Evolutionary conservation across 1,139 yeast genomes (phyloP), one percentile per base, ranked within the genome.

Genomic region (Candida frijolesensis): DNA sequence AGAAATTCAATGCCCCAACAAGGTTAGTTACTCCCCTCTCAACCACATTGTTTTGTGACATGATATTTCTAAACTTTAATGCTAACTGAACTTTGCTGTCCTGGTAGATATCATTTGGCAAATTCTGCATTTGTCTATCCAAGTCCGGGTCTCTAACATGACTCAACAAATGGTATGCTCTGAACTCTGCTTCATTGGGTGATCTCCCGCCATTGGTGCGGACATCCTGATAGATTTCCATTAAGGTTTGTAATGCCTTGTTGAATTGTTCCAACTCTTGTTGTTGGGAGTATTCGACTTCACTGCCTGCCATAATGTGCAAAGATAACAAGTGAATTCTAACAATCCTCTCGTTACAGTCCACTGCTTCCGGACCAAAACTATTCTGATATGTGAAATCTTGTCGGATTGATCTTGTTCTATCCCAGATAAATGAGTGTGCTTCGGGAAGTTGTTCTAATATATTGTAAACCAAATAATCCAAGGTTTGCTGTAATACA

Each of bases 401-500:
- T 66, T 95, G 98, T 61, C 99, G 79, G 40, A 95, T 92, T 0
- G 98, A 90, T 58, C 99, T 80, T n/a, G 98, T 95, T 67, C 99
- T 80, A 66, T 95, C 99, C 98, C 99, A 94, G n/a, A 95, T 70
- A 60, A 95, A 94, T 0, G 96, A 83, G 61, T 95, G 98, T 1
- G 94, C 79, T 11, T 85, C 89, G 0, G 98, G 98, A 41, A 94
- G 71, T 45, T 82, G 74, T 0, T 81, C 81, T 7, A 92, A 67
- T 1, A 87, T 70, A 43, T 82, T 77, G 16, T 84, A 84, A 5
- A 89, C 80, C 45, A 94, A 76, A 62, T 88, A 89, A 53, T 87
- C 76, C 53, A 94, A 71, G 0, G 97, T 85, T 37, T 72, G 62
- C 10, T 78, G 78, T 47, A 95, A 70, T 1, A 92, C 75, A 52